These are phyloP conservation scores for Sarocladium brachiariae DNA, from an alignment of 2,329 filamentous ascomycete species.

Conservation along the genomic window DNA sequence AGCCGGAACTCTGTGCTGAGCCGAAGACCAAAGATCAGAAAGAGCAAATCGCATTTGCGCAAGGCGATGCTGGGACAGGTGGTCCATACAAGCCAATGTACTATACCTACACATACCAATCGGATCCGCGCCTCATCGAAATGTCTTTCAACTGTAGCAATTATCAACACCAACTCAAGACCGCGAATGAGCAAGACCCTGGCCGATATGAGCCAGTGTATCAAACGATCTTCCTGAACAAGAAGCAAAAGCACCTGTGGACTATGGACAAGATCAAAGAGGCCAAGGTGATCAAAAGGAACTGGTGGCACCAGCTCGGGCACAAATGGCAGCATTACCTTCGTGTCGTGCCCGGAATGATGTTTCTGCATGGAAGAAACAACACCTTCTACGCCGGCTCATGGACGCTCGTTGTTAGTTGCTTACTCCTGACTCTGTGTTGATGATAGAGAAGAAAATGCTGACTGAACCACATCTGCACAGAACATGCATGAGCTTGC, in stretches of 20 bases:
- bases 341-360: slow-evolving; percentile 62
- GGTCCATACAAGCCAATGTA: slow-evolving; percentile 57
- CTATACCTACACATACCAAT: slow-evolving; percentile 52
- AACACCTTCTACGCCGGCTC: slow-evolving; percentile 57
- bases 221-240: slow-evolving; percentile 62
- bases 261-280: slow-evolving; percentile 51
- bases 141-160: slow-evolving; percentile 72
- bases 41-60: slow-evolving; percentile 33
- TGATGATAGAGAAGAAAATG: too few relatives aligned
- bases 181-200: slow-evolving; percentile 16
- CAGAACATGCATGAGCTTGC: slow-evolving; percentile 65
- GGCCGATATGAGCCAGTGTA: slow-evolving; percentile 53
- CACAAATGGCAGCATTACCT: slow-evolving; percentile 58
- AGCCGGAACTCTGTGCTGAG: slow-evolving; percentile 41
- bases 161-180: slow-evolving; percentile 65
- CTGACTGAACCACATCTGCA: not conserved
- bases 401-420: slow-evolving; percentile 60
- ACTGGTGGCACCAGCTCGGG: slow-evolving; percentile 64
- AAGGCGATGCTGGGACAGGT: slow-evolving; percentile 34
- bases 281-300: slow-evolving; percentile 52
- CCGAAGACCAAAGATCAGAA: slow-evolving; percentile 33
- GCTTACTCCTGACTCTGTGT: too few relatives aligned
- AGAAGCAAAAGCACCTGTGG: slow-evolving; percentile 49
- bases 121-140: slow-evolving; percentile 52
- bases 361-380: slow-evolving; percentile 61